phyloP scores from a whole-genome alignment of 495 filamentous ascomycete species.

The Filosporella fistucella region DNA sequence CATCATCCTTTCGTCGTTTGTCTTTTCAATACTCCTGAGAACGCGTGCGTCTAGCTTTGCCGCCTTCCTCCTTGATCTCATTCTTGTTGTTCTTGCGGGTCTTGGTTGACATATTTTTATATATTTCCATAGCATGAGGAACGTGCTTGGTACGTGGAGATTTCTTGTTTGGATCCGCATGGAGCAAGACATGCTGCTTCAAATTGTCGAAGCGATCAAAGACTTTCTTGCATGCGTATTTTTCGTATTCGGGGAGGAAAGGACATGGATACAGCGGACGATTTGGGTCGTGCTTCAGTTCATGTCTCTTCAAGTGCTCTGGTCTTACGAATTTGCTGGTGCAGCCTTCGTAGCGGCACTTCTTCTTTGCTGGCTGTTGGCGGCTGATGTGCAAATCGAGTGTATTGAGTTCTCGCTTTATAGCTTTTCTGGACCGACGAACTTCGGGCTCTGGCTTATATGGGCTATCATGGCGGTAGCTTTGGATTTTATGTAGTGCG shows the following conservation, averaged over 20 bases:
- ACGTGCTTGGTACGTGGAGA: no score
- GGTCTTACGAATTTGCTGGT: conserved; percentile 45
- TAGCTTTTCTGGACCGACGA: neutral
- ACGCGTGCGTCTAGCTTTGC: no score
- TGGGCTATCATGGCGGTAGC: neutral
- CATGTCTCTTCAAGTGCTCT: conserved; percentile 63
- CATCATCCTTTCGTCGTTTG: no score
- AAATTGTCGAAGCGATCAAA: conserved; percentile 33
- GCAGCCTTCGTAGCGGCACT: conserved; percentile 30
- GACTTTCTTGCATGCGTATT: conserved; percentile 23
- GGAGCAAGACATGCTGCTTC: conserved; percentile 34
- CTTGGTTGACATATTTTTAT: no score
- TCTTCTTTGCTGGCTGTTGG: conserved; percentile 4
- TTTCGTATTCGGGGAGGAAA: no score
- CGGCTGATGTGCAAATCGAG: conserved; percentile 5
- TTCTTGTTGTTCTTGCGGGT: no score
- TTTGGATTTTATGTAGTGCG: conserved; percentile 6
- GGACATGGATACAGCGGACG: conserved; percentile 19
- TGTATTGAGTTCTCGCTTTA: conserved; percentile 2
- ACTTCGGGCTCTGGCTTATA: neutral
- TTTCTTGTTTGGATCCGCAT: conserved; percentile 23
- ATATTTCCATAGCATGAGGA: no score
- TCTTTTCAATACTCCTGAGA: no score
- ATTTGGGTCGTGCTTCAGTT: conserved; percentile 33
- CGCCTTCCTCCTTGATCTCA: no score